Evolutionary conservation across 345 rosid genomes (phyloP).

Genomic region (Dovyalis caffra): DNA sequence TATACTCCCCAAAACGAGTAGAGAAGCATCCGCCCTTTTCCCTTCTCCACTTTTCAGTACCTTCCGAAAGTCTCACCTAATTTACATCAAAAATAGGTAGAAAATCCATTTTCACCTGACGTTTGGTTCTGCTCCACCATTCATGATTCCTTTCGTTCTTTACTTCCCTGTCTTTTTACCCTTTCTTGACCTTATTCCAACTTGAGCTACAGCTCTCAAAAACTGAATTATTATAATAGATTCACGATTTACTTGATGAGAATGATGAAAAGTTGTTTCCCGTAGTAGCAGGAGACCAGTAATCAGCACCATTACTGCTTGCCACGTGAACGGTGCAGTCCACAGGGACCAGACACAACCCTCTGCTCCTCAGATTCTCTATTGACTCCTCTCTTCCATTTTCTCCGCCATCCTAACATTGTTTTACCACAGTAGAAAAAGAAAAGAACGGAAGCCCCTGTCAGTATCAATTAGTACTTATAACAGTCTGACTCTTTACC

Average conservation of each 20-base stretch:
- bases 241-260: conserved; percentile 10
- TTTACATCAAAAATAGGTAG: not conserved
- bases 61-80: not conserved
- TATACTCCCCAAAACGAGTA: not conserved
- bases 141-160: not conserved
- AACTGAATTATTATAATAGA: no score
- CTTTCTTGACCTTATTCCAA: not conserved
- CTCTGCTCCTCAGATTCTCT: conserved; percentile 67
- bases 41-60: not conserved
- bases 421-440: not conserved
- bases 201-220: not conserved
- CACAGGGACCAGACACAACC: conserved; percentile 76
- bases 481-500: not conserved
- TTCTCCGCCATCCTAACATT: conserved; percentile 40
- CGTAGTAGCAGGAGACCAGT: conserved; percentile 74
- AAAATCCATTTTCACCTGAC: not conserved
- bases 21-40: not conserved
- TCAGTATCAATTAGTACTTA: not conserved
- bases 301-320: conserved; percentile 76
- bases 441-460: not conserved
- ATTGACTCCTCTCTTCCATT: conserved; percentile 30
- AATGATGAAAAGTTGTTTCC: conserved; percentile 25
- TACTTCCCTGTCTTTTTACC: not conserved
- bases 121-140: not conserved
- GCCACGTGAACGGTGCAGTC: conserved; percentile 62